Evolutionary conservation across 2,329 filamentous ascomycete genomes (phyloP), one percentile per base, ranked within the genome.

Genomic region (Aspergillus thermomutatus): DNA sequence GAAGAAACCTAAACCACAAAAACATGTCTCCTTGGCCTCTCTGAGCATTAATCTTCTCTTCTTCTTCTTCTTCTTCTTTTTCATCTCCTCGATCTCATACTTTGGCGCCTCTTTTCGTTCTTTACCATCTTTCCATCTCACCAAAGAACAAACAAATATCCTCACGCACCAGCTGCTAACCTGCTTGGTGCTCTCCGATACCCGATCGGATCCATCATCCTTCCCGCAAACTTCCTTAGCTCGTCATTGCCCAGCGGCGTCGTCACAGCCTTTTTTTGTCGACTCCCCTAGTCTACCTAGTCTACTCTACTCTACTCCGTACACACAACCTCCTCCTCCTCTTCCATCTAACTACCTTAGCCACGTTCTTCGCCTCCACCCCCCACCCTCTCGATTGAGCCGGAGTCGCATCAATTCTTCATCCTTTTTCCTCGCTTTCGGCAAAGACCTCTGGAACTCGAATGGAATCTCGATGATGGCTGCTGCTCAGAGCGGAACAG

Each of bases 401-500:
- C 41, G 41, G 52, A 54, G 34, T 57, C 52, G 45, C 5, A 28
- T 53, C 41, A 28, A 26, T n/a, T 52, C 52, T 26, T 34, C 46
- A 27, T 26, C 34, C 49, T 28, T 48, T 41, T 31, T 41, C 48
- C 47, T 54, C 59, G 52, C 46, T 60, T 34, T 19, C 45, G 50
- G 54, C 47, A 60, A 53, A 62, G 60, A 55, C 46, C 31, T 50
- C 46, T 34, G 59, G 49, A 61, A 61, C 52, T 70, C 71, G 69
- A 57, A 75, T 75, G 72, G 73, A 69, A 75, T 63, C 66, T 59
- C 66, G 64, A 69, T 58, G 60, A 76, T 79, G 76, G 74, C 75
- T 67, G 69, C 74, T 67, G 68, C 71, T 69, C 70, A 74, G 61
- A 77, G 77, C 71, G 75, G 77, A 71, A 73, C 76, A 64, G 81